phyloP scores from a whole-genome alignment of 208 protist species.

The Trypanosoma rangeli region DNA sequence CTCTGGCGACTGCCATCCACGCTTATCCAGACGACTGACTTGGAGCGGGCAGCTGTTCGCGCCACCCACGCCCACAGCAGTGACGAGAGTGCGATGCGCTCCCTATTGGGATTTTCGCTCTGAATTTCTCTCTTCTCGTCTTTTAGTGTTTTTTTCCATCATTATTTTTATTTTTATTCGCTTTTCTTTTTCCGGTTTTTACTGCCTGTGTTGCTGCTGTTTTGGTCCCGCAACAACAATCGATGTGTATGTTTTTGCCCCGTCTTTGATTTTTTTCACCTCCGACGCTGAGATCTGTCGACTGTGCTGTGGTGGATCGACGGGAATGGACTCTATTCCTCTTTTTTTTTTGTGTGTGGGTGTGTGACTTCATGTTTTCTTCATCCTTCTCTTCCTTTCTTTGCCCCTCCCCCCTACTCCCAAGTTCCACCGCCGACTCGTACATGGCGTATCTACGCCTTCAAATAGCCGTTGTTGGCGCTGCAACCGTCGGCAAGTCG shows the following conservation, averaged over 20 bases:
- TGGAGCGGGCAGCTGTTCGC: slow-evolving; percentile 74
- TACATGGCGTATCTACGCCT: slow-evolving; percentile 86
- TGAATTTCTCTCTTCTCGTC: slow-evolving; percentile 14
- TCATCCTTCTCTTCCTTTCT: background rate
- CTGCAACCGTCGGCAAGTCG: slow-evolving; percentile 89
- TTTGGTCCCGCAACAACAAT: background rate
- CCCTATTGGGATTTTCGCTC: slow-evolving; percentile 63
- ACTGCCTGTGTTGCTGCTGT: background rate
- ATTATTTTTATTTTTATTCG: background rate
- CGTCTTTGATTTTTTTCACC: background rate
- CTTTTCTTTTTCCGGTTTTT: too few species aligned
- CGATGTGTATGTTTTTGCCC: background rate
- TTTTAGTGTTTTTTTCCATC: background rate
- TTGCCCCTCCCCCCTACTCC: slow-evolving; percentile 3
- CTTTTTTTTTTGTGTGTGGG: slow-evolving; percentile 18
- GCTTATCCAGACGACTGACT: slow-evolving; percentile 69
- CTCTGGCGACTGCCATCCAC: slow-evolving; percentile 77
- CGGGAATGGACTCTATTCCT: background rate
- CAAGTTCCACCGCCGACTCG: slow-evolving; percentile 1
- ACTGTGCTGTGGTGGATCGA: too few species aligned
- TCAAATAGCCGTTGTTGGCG: slow-evolving; percentile 85
- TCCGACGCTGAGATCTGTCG: background rate
- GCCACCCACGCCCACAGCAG: slow-evolving; percentile 26
- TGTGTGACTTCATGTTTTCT: background rate
- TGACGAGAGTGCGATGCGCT: slow-evolving; percentile 30